Percentiles rank a stretch among this genome's conserved stretches.
phyloP scores from a whole-genome alignment of 2,329 filamentous ascomycete genomes.

The Fusarium sulawesiense region DNA sequence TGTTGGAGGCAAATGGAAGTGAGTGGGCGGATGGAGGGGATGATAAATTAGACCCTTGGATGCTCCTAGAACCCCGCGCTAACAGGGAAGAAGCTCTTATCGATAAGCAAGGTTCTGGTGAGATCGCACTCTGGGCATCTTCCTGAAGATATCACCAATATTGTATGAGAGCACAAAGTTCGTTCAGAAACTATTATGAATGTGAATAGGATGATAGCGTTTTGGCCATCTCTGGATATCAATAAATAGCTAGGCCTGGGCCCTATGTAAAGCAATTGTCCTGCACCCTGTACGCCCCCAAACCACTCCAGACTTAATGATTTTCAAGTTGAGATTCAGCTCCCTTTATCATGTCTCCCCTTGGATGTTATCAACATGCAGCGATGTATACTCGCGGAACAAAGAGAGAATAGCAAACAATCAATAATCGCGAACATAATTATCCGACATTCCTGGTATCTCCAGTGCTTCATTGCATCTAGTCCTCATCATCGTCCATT shows the following conservation, averaged over 20 bases:
- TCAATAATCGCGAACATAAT: background rate
- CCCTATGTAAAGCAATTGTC: slow-evolving; percentile 22
- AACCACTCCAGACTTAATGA: slow-evolving; percentile 17
- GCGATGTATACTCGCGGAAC: slow-evolving; percentile 16
- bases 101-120: slow-evolving; percentile 30
- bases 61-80: slow-evolving; percentile 38
- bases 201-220: slow-evolving; percentile 4
- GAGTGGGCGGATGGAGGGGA: slow-evolving; percentile 10
- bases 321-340: slow-evolving; percentile 8
- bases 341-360: slow-evolving; percentile 4
- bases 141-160: background rate
- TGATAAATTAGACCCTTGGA: slow-evolving; percentile 38
- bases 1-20: background rate
- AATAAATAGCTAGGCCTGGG: slow-evolving; percentile 8
- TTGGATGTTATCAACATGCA: slow-evolving; percentile 8
- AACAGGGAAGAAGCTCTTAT: slow-evolving; percentile 32
- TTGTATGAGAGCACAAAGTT: background rate
- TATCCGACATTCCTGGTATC: slow-evolving; percentile 10
- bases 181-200: background rate
- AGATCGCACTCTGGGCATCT: background rate
- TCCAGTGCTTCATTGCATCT: slow-evolving; percentile 10
- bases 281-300: slow-evolving; percentile 32
- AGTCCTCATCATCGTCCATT: slow-evolving; percentile 58
- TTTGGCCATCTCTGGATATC: slow-evolving; percentile 23
- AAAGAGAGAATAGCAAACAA: slow-evolving; percentile 14